Conservation (phyloP, 192 early-diverging fungal genomes). For the Coemansia sp. region DNA sequence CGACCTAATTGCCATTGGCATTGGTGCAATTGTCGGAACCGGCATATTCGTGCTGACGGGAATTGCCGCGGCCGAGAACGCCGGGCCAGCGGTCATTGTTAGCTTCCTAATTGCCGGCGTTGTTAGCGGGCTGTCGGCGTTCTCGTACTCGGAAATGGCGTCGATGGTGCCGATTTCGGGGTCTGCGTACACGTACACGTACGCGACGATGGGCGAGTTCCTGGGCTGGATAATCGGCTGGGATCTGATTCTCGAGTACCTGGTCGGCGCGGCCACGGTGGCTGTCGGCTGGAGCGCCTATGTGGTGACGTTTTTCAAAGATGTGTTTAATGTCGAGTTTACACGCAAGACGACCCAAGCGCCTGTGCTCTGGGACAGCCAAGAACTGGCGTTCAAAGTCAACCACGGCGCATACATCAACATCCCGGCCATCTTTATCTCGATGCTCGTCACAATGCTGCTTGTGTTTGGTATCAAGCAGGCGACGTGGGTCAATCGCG, state of each 20-base stretch:
- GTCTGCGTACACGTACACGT: constrained; percentile 84
- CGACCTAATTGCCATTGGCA: constrained; percentile 65
- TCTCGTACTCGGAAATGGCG: constrained; percentile 86
- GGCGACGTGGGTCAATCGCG: constrained; percentile 71
- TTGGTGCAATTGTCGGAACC: constrained; percentile 78
- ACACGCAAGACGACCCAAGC: constrained; percentile 61
- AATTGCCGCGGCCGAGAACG: constrained; percentile 67
- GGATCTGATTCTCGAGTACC: constrained; percentile 87
- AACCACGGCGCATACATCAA: constrained; percentile 62
- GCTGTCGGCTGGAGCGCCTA: constrained; percentile 84
- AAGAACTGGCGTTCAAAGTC: constrained; percentile 27
- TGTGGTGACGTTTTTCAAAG: constrained; percentile 65
- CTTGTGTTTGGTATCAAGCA: constrained; percentile 72
- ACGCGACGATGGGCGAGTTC: constrained; percentile 84
- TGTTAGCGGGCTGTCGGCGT: constrained; percentile 67
- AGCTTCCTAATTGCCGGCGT: constrained; percentile 80
- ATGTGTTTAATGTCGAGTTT: constrained; percentile 59
- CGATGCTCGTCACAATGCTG: constrained; percentile 61
- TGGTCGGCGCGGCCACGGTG: constrained; percentile 81
- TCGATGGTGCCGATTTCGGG: constrained; percentile 86
- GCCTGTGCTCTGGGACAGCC: constrained; percentile 68
- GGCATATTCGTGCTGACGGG: constrained; percentile 81
- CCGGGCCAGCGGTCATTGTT: constrained; percentile 81
- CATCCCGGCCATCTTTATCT: constrained; percentile 70
- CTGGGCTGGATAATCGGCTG: constrained; percentile 90